Conservation (phyloP, 2,329 filamentous ascomycete genomes). For the Trichoderma oligosporum region DNA sequence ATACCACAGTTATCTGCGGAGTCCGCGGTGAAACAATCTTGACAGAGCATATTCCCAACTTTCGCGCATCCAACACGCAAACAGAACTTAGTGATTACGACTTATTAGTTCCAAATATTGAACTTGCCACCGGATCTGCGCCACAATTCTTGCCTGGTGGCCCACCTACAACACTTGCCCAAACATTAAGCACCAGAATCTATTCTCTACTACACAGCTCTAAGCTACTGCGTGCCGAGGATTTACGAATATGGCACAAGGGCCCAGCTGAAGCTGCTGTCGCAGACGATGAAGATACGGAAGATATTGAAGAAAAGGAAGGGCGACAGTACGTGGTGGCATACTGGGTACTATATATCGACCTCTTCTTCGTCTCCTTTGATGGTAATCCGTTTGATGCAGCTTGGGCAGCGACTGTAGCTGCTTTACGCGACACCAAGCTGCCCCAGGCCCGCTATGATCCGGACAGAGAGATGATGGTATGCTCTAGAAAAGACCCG, state of each 20-base stretch:
- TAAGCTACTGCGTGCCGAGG: conserved; percentile 60
- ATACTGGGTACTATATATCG: conserved; percentile 94
- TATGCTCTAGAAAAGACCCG: conserved; percentile 64
- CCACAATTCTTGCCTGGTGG: conserved; percentile 81
- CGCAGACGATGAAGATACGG: conserved; percentile 44
- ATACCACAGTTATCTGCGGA: conserved; percentile 93
- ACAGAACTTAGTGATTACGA: conserved; percentile 59
- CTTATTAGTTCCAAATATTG: conserved; percentile 88
- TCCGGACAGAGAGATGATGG: conserved; percentile 68
- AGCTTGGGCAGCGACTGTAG: conserved; percentile 78
- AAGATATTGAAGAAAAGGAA: conserved; percentile 33
- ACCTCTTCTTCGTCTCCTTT: conserved; percentile 89
- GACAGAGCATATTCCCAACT: conserved; percentile 68
- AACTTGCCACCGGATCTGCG: conserved; percentile 84
- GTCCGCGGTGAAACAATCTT: conserved; percentile 81
- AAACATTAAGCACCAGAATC: conserved; percentile 78
- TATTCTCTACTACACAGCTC: conserved; percentile 72
- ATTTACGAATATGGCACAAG: conserved; percentile 70
- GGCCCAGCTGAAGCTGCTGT: conserved; percentile 46
- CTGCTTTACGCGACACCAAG: conserved; percentile 72
- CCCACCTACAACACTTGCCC: conserved; percentile 73
- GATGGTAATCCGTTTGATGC: conserved; percentile 91
- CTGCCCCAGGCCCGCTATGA: conserved; percentile 83
- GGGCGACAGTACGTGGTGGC: conserved; percentile 60
- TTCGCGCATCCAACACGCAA: conserved; percentile 43